Conservation (phyloP, 1,284 basidiomycete genomes). For the Cutaneotrichosporon curvatum region DNA sequence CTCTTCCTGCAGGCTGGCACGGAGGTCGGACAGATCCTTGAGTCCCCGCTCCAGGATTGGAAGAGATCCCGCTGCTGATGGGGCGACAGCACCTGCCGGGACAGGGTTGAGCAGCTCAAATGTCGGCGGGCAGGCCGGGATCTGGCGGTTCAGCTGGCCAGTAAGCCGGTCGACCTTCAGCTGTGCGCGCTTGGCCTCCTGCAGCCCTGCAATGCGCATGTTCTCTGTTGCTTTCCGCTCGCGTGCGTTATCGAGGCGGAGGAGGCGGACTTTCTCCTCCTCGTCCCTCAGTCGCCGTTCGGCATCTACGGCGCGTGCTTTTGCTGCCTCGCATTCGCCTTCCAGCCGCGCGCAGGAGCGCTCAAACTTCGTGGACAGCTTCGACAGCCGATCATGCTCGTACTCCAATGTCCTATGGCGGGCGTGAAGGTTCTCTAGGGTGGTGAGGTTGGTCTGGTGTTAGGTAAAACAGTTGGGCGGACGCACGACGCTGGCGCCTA, state of each 20-base stretch:
- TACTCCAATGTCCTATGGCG: constrained; percentile 71
- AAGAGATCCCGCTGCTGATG: constrained; percentile 37
- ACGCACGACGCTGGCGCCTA: constrained; percentile 70
- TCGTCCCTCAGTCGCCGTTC: constrained; percentile 47
- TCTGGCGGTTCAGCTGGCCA: constrained; percentile 62
- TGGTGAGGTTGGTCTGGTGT: constrained; percentile 62
- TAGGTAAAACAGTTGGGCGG: neutral
- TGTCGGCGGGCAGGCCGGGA: constrained; percentile 21
- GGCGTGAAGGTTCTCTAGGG: constrained; percentile 67
- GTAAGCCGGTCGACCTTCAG: constrained; percentile 68
- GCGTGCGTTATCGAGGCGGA: constrained; percentile 31
- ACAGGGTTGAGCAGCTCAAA: constrained; percentile 42
- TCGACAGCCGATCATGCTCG: constrained; percentile 67
- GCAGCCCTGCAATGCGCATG: constrained; percentile 47
- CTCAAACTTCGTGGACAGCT: constrained; percentile 48
- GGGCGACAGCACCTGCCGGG: constrained; percentile 22
- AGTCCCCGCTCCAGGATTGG: constrained; percentile 63
- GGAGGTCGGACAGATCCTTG: constrained; percentile 63
- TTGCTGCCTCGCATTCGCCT: constrained; percentile 55
- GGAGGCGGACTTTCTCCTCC: constrained; percentile 57
- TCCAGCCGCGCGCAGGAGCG: constrained; percentile 41
- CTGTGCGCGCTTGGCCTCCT: constrained; percentile 67
- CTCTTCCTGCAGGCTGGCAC: constrained; percentile 61
- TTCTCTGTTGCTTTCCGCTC: constrained; percentile 40
- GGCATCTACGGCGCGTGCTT: constrained; percentile 54